Percentiles rank a stretch among this genome's conserved stretches.
These are phyloP conservation scores for Sarocladiaceae sp. DNA, from an alignment of 2,329 filamentous ascomycete species.

Conservation along the genomic window DNA sequence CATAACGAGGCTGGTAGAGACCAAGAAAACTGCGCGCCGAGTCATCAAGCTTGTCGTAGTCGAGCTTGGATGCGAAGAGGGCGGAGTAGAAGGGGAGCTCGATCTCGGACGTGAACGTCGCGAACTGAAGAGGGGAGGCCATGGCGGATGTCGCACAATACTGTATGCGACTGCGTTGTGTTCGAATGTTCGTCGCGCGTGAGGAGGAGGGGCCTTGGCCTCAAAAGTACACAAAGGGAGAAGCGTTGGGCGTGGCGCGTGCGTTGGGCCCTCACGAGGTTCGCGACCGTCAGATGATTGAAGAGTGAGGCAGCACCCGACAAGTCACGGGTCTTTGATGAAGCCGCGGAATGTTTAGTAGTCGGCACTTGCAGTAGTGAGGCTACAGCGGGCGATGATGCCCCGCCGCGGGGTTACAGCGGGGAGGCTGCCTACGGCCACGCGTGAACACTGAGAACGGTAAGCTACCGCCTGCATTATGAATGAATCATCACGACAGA, in stretches of 20 bases:
- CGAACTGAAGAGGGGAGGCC: constrained; percentile 60
- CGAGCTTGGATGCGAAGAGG: constrained; percentile 89
- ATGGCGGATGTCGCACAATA: constrained; percentile 44
- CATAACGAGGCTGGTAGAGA: constrained; percentile 79
- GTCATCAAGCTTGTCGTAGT: constrained; percentile 95
- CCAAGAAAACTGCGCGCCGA: constrained; percentile 83
- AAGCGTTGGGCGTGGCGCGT: not conserved
- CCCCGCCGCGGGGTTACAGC: constrained; percentile 3
- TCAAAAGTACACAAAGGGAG: too few species aligned
- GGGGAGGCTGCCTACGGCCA: too few species aligned
- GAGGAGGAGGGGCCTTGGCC: too few species aligned
- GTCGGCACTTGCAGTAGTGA: not conserved
- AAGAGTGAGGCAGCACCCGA: not conserved
- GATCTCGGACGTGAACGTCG: constrained; percentile 88
- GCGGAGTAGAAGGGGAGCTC: constrained; percentile 93
- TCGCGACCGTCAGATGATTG: constrained; percentile 1
- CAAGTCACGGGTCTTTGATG: constrained; percentile 1
- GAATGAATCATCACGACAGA: constrained; percentile 4
- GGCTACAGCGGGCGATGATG: not conserved
- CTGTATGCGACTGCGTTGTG: too few species aligned
- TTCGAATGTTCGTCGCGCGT: too few species aligned
- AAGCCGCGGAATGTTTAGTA: not conserved
- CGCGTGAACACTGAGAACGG: too few species aligned
- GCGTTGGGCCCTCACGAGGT: constrained; percentile 4
- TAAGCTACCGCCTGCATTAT: too few species aligned